Percentiles rank a stretch among this genome's conserved stretches.
phyloP scores from a whole-genome alignment of 2,329 filamentous ascomycete genomes.

The Scortechinia acanthostroma region DNA sequence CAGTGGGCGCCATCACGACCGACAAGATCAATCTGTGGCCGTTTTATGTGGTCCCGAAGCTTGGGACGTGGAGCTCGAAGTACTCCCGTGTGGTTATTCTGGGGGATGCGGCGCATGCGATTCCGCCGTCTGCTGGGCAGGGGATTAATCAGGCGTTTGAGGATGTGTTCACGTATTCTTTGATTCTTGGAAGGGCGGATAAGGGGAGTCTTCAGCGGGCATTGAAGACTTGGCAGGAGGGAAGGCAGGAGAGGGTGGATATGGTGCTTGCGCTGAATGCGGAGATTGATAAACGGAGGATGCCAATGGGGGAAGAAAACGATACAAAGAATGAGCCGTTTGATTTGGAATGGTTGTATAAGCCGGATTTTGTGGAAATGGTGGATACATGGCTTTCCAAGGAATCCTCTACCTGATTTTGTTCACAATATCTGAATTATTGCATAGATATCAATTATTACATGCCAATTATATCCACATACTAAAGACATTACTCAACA shows the following conservation, averaged over 20 bases:
- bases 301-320: conserved; percentile 18
- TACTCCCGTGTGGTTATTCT: conserved; percentile 28
- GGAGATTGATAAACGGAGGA: conserved; percentile 34
- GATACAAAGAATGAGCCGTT: conserved; percentile 13
- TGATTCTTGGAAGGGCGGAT: conserved; percentile 20
- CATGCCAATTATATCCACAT: not conserved
- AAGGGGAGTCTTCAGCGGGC: conserved; percentile 14
- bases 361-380: conserved; percentile 22
- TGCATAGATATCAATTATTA: not conserved
- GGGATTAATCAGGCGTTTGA: conserved; percentile 39
- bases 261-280: conserved; percentile 35
- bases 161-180: conserved; percentile 35
- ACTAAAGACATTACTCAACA: not conserved
- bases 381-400: conserved; percentile 15
- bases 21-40: conserved; percentile 33
- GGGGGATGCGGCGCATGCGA: conserved; percentile 38
- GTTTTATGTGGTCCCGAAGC: conserved; percentile 30
- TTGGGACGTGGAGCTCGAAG: conserved; percentile 29
- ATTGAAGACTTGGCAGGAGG: conserved; percentile 34
- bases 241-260: conserved; percentile 36
- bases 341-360: conserved; percentile 33
- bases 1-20: conserved; percentile 18
- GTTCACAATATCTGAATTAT: not conserved
- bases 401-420: not conserved
- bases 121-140: conserved; percentile 36